Percentiles rank a stretch among this genome's conserved stretches.
Conservation (phyloP, 345 rosid species). For the Citrus trifoliata region DNA sequence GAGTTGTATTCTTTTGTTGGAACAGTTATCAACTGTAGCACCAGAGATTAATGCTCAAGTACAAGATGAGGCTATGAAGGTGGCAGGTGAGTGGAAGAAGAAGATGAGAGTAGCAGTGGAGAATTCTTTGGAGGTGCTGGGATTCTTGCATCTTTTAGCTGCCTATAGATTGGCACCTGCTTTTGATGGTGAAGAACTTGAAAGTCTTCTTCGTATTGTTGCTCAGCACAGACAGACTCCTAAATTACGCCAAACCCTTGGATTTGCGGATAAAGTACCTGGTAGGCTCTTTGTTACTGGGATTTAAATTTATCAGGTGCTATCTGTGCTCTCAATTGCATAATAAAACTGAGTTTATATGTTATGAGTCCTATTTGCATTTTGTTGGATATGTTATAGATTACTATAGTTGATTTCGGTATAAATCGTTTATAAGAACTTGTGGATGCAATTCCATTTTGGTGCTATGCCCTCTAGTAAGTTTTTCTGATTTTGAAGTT, state of each 20-base stretch:
- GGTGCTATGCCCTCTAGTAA: too few relatives aligned
- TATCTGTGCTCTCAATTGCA: background rate
- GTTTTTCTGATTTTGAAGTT: too few relatives aligned
- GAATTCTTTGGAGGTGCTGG: too few relatives aligned
- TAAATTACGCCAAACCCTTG: slow-evolving; percentile 27
- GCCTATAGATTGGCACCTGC: background rate
- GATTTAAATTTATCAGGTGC: background rate
- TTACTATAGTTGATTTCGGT: too few relatives aligned
- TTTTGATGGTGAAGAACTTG: slow-evolving; percentile 28
- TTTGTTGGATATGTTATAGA: too few relatives aligned
- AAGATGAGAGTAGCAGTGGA: too few relatives aligned
- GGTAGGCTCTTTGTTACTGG: slow-evolving; percentile 19
- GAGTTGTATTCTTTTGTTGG: too few relatives aligned
- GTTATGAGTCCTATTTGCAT: too few relatives aligned
- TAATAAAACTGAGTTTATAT: too few relatives aligned
- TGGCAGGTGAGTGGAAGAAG: slow-evolving; percentile 30
- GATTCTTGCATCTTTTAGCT: too few relatives aligned
- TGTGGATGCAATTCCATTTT: too few relatives aligned
- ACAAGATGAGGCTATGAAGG: slow-evolving; percentile 18
- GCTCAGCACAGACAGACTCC: slow-evolving; percentile 25
- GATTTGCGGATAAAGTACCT: slow-evolving; percentile 21
- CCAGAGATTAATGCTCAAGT: slow-evolving; percentile 20
- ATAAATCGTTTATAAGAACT: too few relatives aligned
- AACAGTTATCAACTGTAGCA: slow-evolving; percentile 9
- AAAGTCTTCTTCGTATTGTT: slow-evolving; percentile 20